phyloP scores from a whole-genome alignment of 768 basidiomycete species.

The Leccinum aurantiacum region DNA sequence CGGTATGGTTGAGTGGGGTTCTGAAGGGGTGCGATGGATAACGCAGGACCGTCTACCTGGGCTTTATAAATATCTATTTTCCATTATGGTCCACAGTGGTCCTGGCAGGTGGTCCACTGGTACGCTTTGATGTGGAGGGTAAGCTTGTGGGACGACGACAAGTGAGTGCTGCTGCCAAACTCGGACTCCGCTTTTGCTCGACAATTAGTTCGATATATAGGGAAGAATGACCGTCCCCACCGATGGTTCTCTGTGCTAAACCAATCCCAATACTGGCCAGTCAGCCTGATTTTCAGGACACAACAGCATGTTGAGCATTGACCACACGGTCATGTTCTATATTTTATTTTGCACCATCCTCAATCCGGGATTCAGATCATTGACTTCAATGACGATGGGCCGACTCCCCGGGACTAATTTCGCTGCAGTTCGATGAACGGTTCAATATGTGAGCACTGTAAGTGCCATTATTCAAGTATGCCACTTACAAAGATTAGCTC shows the following conservation, averaged over 20 bases:
- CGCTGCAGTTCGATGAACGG: too few species aligned
- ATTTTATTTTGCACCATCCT: too few species aligned
- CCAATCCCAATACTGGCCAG: not conserved
- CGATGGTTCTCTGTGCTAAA: not conserved
- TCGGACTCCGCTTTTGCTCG: not conserved
- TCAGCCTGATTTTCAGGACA: not conserved
- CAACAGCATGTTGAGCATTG: not conserved
- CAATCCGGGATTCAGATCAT: too few species aligned
- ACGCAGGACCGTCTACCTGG: not conserved
- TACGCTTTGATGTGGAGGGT: not conserved
- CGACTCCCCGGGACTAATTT: too few species aligned
- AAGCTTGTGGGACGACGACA: not conserved
- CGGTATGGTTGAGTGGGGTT: not conserved
- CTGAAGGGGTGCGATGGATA: not conserved
- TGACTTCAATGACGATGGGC: too few species aligned
- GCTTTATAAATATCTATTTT: conserved; percentile 1
- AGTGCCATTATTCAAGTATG: too few species aligned
- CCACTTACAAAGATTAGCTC: too few species aligned
- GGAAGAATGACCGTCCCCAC: not conserved
- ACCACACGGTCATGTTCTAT: not conserved
- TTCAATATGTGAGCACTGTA: too few species aligned
- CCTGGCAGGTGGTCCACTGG: not conserved
- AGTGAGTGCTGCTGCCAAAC: not conserved
- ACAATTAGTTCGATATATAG: not conserved
- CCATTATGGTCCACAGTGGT: conserved; percentile 12